phyloP scores from a whole-genome alignment of 257 asterid genomes.

The Scutellaria barbata region DNA sequence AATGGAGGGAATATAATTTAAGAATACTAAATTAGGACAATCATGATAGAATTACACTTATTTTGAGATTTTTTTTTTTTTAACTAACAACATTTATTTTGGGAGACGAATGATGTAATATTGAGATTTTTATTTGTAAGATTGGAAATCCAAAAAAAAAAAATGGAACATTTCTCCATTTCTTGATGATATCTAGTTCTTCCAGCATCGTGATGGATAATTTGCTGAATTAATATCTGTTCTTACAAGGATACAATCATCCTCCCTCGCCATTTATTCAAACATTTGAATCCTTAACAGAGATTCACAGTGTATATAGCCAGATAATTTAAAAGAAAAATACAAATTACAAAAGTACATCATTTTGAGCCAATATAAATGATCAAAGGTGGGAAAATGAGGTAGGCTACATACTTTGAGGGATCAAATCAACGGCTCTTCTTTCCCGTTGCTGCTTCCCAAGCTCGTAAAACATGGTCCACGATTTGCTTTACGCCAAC shows the following conservation, averaged over 20 bases:
- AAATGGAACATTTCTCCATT: background rate
- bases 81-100: too few relatives aligned
- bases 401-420: background rate
- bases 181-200: background rate
- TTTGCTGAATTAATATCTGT: background rate
- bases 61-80: too few relatives aligned
- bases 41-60: too few relatives aligned
- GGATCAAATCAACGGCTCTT: conserved; percentile 52
- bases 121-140: too few relatives aligned
- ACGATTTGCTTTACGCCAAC: conserved; percentile 89
- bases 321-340: background rate
- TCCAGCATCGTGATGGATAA: background rate
- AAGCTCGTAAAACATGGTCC: conserved; percentile 62
- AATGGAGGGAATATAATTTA: too few relatives aligned
- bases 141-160: background rate
- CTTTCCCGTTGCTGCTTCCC: conserved; percentile 82
- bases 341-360: background rate
- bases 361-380: background rate
- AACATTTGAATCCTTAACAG: background rate
- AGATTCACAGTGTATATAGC: background rate
- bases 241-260: background rate
- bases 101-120: too few relatives aligned
- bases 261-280: conserved; percentile 1
- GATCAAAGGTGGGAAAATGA: background rate
- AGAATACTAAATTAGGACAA: too few relatives aligned